Percentiles rank a stretch among this genome's conserved stretches.
phyloP scores from a whole-genome alignment of 225 moss, liverwort and hornwort genomes.

The Lunularia cruciata region DNA sequence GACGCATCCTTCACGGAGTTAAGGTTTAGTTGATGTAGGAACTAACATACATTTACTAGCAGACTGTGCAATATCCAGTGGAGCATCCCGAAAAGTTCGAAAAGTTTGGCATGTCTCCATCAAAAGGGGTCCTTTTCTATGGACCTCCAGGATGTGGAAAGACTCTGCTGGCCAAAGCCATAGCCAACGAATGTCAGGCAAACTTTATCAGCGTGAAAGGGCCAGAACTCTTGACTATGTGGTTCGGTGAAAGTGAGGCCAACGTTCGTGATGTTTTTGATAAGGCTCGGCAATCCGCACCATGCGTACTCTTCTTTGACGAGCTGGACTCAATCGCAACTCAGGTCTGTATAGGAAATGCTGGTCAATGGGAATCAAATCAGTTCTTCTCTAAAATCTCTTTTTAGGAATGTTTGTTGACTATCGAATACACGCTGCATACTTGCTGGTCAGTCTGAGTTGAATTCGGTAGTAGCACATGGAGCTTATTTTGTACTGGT shows the following conservation, averaged over 20 bases:
- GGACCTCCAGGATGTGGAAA: slow-evolving; percentile 96
- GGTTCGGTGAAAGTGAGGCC: slow-evolving; percentile 98
- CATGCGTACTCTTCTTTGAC: slow-evolving; percentile 50
- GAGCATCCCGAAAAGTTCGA: slow-evolving; percentile 99
- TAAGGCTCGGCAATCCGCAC: slow-evolving; percentile 47
- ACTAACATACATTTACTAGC: too few relatives aligned
- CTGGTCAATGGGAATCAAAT: too few relatives aligned
- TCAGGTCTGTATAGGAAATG: too few relatives aligned
- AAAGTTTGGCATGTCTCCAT: slow-evolving; percentile 99
- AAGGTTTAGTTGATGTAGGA: not conserved
- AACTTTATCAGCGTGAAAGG: slow-evolving; percentile 88
- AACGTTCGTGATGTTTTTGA: slow-evolving; percentile 75
- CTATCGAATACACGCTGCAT: not conserved
- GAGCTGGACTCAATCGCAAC: slow-evolving; percentile 50
- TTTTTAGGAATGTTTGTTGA: not conserved
- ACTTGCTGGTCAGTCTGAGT: not conserved
- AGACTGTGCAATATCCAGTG: slow-evolving; percentile 98
- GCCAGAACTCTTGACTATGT: slow-evolving; percentile 76
- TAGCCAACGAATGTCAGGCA: slow-evolving; percentile 82
- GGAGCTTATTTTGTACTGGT: not conserved
- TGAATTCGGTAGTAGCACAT: not conserved
- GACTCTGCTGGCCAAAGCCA: slow-evolving; percentile 91
- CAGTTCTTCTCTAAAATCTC: not conserved
- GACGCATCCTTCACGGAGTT: not conserved
- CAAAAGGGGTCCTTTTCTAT: slow-evolving; percentile 93